A percentile compares a stretch with the other conserved stretches of the same genome.
These are phyloP conservation scores for Thozetella sp. DNA, from an alignment of 495 filamentous ascomycete genomes.

Conservation along the genomic window DNA sequence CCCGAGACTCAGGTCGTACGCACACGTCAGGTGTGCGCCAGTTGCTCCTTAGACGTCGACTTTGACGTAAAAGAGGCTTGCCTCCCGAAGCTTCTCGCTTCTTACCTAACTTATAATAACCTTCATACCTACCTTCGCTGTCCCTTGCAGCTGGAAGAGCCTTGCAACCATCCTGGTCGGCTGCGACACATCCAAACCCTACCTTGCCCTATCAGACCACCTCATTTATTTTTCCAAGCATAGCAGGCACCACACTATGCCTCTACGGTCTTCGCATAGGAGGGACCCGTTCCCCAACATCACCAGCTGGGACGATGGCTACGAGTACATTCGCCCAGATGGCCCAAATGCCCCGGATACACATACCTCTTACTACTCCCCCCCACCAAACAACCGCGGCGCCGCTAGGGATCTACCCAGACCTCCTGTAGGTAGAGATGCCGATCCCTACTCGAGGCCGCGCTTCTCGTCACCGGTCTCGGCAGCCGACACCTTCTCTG, in stretches of 20 bases:
- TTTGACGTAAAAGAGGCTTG: not conserved
- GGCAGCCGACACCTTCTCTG: slow-evolving; percentile 3
- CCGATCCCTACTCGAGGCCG: not conserved
- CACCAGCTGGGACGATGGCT: slow-evolving; percentile 25
- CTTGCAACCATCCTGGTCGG: too few relatives aligned
- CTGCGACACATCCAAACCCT: too few relatives aligned
- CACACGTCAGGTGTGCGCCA: not conserved
- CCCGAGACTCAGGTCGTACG: not conserved
- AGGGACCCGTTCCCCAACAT: slow-evolving; percentile 18
- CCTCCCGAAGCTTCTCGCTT: not conserved
- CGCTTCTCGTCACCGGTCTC: slow-evolving; percentile 1
- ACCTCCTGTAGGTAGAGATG: not conserved
- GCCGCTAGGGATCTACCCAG: slow-evolving; percentile 1
- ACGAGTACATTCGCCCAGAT: slow-evolving; percentile 13
- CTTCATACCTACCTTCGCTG: too few relatives aligned
- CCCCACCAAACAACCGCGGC: slow-evolving; percentile 3
- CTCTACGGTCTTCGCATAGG: not conserved
- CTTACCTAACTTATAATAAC: not conserved
- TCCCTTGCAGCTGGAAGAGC: too few relatives aligned
- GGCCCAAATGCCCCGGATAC: not conserved
- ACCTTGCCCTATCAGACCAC: too few relatives aligned
- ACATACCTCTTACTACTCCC: slow-evolving; percentile 4
- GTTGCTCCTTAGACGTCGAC: not conserved
- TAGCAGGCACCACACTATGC: not conserved
- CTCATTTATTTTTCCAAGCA: too few relatives aligned